Conservation (phyloP, 305 asterid species). For the Plantago lanceolata region DNA sequence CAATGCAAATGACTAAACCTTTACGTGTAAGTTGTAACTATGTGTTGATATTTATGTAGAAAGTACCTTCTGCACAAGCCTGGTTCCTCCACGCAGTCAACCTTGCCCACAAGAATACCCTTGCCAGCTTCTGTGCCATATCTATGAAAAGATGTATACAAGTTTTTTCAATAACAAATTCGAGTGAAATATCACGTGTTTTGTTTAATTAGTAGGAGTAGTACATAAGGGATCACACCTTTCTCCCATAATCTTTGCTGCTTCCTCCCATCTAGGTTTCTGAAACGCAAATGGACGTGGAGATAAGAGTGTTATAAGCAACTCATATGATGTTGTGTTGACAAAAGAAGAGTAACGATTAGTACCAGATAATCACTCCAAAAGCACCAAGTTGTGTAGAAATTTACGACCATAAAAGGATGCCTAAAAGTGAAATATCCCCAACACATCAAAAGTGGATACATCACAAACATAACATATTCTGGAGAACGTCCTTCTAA, state of each 20-base stretch:
- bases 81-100: constrained; percentile 80
- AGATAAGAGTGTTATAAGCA: background rate
- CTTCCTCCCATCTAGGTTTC: constrained; percentile 99
- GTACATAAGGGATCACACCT: constrained; percentile 42
- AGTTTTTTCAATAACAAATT: constrained; percentile 25
- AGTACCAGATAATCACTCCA: constrained; percentile 92
- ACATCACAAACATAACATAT: constrained; percentile 18
- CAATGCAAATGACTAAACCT: no score
- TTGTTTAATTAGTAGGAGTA: background rate
- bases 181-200: constrained; percentile 4
- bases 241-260: constrained; percentile 73
- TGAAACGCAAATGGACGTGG: constrained; percentile 29
- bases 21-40: no score
- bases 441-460: constrained; percentile 13
- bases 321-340: no score
- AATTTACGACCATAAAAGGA: constrained; percentile 76
- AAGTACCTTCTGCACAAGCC: constrained; percentile 77
- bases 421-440: constrained; percentile 44
- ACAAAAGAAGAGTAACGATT: background rate
- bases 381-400: constrained; percentile 92
- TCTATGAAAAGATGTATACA: constrained; percentile 33
- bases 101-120: constrained; percentile 81
- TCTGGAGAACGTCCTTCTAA: no score
- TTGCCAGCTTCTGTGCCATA: constrained; percentile 78
- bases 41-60: background rate